A percentile compares a stretch with the other conserved stretches of the same genome.
These are phyloP conservation scores for Mortierella sp. DNA, from an alignment of 371 early-diverging fungal genomes.

Conservation along the genomic window DNA sequence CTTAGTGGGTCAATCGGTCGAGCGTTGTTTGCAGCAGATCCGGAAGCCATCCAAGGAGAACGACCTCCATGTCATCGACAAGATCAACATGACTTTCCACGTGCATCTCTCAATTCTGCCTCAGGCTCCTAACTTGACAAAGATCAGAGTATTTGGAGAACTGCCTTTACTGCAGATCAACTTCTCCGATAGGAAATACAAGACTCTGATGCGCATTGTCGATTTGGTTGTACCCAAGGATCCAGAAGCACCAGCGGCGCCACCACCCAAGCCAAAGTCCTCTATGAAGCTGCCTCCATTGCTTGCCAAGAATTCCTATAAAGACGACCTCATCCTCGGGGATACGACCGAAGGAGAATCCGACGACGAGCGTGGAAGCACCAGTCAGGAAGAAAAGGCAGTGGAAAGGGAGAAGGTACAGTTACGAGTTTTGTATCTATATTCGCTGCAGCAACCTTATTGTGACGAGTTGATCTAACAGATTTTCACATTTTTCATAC, in stretches of 20 bases:
- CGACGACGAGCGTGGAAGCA: constrained; percentile 33
- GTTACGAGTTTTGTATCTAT: neutral
- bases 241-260: constrained; percentile 47
- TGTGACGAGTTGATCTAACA: neutral
- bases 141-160: constrained; percentile 85
- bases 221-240: constrained; percentile 68
- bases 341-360: constrained; percentile 51
- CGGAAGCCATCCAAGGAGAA: constrained; percentile 62
- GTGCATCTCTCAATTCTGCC: constrained; percentile 91
- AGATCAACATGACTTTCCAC: constrained; percentile 87
- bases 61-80: constrained; percentile 87
- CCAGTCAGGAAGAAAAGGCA: constrained; percentile 25
- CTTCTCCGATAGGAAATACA: constrained; percentile 96
- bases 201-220: constrained; percentile 88
- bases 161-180: constrained; percentile 91
- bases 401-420: constrained; percentile 32
- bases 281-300: constrained; percentile 24
- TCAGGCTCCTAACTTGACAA: constrained; percentile 80
- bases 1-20: constrained; percentile 84
- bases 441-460: neutral
- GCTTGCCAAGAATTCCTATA: constrained; percentile 33
- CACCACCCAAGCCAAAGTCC: constrained; percentile 45
- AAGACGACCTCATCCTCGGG: constrained; percentile 46
- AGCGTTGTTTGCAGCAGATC: constrained; percentile 80
- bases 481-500: neutral